phyloP scores from a whole-genome alignment of 345 rosid genomes.

The Arabidopsis suecica region DNA sequence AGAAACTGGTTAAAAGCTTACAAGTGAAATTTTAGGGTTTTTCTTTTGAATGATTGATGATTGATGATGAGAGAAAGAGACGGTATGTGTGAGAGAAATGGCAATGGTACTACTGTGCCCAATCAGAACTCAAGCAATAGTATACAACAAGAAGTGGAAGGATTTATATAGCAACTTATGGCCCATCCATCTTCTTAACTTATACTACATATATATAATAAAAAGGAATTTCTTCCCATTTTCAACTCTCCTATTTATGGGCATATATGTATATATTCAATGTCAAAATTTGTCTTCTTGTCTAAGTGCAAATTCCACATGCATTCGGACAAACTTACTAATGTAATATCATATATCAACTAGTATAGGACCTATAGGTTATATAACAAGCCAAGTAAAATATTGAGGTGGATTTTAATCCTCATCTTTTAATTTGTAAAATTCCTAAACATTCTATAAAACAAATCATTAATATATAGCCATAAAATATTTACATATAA shows the following conservation, averaged over 20 bases:
- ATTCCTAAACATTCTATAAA: not conserved
- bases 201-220: constrained; percentile 1
- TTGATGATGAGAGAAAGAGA: constrained; percentile 42
- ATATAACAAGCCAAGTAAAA: constrained; percentile 9
- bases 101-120: constrained; percentile 39
- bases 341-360: not conserved
- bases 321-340: constrained; percentile 16
- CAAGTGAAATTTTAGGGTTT: constrained; percentile 27
- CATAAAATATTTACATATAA: not conserved
- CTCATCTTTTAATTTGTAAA: not conserved
- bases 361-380: not conserved
- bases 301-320: constrained; percentile 26
- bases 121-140: constrained; percentile 45
- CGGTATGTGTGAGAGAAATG: constrained; percentile 38
- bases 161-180: constrained; percentile 59
- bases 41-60: constrained; percentile 33
- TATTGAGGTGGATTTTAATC: not conserved
- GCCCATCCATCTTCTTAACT: constrained; percentile 43
- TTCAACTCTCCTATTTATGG: constrained; percentile 30
- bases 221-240: constrained; percentile 27
- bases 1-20: constrained; percentile 32
- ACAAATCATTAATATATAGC: not conserved
- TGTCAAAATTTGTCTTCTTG: constrained; percentile 27
- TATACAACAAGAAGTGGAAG: constrained; percentile 34
- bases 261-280: constrained; percentile 9